These are phyloP conservation scores for Pleurotus giganteus DNA, from an alignment of 768 basidiomycete species.

Conservation along the genomic window DNA sequence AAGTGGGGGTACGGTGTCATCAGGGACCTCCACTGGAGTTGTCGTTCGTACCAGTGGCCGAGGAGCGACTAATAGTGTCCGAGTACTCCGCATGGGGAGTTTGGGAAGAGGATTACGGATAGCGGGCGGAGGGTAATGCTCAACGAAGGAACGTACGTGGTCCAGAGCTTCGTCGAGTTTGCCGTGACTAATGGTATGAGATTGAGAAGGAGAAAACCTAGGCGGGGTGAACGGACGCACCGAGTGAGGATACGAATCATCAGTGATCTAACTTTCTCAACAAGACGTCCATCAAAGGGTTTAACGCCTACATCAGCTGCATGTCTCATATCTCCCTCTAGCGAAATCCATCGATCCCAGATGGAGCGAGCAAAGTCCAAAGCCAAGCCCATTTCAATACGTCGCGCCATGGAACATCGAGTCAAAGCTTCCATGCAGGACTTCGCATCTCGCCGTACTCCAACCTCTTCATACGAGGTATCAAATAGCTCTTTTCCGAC, in stretches of 20 bases:
- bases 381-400: constrained; percentile 46
- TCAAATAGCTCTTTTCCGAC: constrained; percentile 48
- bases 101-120: constrained; percentile 42
- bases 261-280: constrained; percentile 69
- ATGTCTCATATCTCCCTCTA: constrained; percentile 39
- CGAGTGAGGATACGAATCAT: constrained; percentile 64
- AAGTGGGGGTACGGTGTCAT: constrained; percentile 80
- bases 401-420: constrained; percentile 47
- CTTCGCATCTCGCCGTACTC: constrained; percentile 46
- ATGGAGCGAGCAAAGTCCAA: constrained; percentile 54
- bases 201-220: constrained; percentile 2
- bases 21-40: constrained; percentile 55
- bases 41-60: constrained; percentile 74
- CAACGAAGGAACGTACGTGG: constrained; percentile 59
- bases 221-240: constrained; percentile 37
- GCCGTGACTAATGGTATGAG: constrained; percentile 35
- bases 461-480: constrained; percentile 41
- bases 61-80: constrained; percentile 48
- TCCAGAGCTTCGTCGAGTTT: constrained; percentile 51
- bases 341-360: constrained; percentile 62
- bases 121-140: constrained; percentile 58
- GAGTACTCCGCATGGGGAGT: constrained; percentile 53
- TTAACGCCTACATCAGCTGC: constrained; percentile 17
- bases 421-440: constrained; percentile 69
- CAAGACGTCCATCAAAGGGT: constrained; percentile 39